phyloP scores from a whole-genome alignment of 495 filamentous ascomycete species.

The Penicillium dipodomyicola region DNA sequence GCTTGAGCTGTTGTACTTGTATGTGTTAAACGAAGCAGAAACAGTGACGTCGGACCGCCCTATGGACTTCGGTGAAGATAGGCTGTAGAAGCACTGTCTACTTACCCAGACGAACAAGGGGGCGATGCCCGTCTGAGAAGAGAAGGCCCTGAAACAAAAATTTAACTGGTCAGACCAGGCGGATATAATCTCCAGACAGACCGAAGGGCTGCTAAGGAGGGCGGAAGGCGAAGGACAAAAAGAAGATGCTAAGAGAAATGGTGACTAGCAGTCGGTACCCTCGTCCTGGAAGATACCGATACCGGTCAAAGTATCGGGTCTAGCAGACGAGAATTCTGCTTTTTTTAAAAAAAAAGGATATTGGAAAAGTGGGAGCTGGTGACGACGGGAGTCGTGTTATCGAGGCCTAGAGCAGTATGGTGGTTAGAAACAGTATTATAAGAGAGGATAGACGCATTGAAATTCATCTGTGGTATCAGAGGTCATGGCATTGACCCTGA shows the following conservation, averaged over 20 bases:
- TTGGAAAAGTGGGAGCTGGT: constrained; percentile 13
- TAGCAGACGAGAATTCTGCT: constrained; percentile 84
- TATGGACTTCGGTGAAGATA: constrained; percentile 29
- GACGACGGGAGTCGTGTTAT: constrained; percentile 64
- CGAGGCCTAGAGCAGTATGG: constrained; percentile 65
- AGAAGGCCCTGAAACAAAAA: constrained; percentile 78
- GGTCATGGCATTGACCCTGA: not conserved
- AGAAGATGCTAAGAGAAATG: constrained; percentile 83
- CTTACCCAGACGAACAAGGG: constrained; percentile 82
- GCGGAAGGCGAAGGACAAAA: constrained; percentile 71
- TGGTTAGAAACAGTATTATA: constrained; percentile 13
- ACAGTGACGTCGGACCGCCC: constrained; percentile 33
- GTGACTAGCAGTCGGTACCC: constrained; percentile 64
- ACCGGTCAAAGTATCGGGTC: constrained; percentile 83
- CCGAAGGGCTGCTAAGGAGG: constrained; percentile 76
- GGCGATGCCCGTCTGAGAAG: constrained; percentile 83
- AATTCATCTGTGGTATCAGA: not conserved
- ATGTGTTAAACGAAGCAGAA: constrained; percentile 15
- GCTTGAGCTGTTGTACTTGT: constrained; percentile 22
- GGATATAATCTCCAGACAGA: constrained; percentile 40
- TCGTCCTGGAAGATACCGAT: constrained; percentile 82
- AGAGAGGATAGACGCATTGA: not conserved
- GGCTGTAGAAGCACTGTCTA: constrained; percentile 60
- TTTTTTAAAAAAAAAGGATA: constrained; percentile 33
- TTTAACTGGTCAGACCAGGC: constrained; percentile 63